A percentile compares a stretch with the other conserved stretches of the same genome.
Evolutionary conservation across 78 protist species (phyloP).

Genomic region (Thecamonas trahens): DNA sequence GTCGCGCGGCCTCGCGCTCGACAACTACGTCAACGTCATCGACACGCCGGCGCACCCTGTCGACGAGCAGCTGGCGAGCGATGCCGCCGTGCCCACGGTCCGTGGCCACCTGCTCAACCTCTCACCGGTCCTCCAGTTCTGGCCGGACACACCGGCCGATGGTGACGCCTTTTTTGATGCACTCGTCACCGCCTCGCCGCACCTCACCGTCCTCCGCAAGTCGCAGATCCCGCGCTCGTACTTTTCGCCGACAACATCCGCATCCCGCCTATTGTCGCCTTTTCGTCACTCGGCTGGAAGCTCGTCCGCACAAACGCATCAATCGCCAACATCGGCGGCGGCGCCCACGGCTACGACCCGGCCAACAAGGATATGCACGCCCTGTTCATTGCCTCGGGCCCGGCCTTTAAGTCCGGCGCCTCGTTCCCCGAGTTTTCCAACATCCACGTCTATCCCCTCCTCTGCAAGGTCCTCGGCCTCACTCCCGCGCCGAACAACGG

Average conservation of each 20-base stretch:
- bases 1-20: neutral
- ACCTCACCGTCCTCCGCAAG: neutral
- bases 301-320: neutral
- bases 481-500: neutral
- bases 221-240: neutral
- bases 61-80: too few relatives aligned
- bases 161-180: too few relatives aligned
- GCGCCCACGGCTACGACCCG: constrained; percentile 4
- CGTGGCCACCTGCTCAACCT: too few relatives aligned
- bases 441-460: neutral
- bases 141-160: too few relatives aligned
- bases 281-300: neutral
- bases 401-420: neutral
- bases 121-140: too few relatives aligned
- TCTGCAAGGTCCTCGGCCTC: neutral
- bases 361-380: neutral
- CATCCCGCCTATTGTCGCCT: neutral
- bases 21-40: constrained; percentile 1
- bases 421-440: neutral
- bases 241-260: neutral
- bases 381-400: neutral
- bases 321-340: neutral
- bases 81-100: too few relatives aligned
- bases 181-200: neutral
- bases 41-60: too few relatives aligned